Conservation (phyloP, 2,329 filamentous ascomycete genomes). For the Fusarium coffeatum region DNA sequence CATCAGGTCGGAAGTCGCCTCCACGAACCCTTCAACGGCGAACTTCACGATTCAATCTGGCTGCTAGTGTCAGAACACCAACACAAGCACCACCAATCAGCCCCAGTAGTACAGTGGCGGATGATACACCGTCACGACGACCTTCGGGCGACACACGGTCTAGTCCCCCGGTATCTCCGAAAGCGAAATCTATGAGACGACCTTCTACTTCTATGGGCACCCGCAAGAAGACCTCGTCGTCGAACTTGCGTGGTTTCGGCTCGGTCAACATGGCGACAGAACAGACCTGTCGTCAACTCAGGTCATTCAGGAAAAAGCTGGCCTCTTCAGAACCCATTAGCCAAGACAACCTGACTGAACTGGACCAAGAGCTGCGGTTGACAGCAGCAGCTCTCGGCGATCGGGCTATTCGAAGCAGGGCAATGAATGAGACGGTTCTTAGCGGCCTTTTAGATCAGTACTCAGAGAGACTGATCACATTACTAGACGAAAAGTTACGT, state of each 20-base stretch:
- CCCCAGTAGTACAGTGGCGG: slow-evolving; percentile 55
- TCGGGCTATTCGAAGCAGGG: slow-evolving; percentile 64
- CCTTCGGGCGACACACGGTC: slow-evolving; percentile 58
- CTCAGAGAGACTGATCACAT: slow-evolving; percentile 75
- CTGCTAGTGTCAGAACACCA: slow-evolving; percentile 53
- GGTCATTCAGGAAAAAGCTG: slow-evolving; percentile 72
- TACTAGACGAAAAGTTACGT: slow-evolving; percentile 78
- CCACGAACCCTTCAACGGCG: slow-evolving; percentile 65
- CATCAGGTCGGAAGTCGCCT: slow-evolving; percentile 65
- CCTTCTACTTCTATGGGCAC: slow-evolving; percentile 66
- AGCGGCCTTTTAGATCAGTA: slow-evolving; percentile 79
- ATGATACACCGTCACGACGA: slow-evolving; percentile 61
- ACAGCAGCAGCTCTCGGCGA: slow-evolving; percentile 71
- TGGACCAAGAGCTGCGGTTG: slow-evolving; percentile 73
- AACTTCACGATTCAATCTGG: slow-evolving; percentile 64
- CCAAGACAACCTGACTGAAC: slow-evolving; percentile 68
- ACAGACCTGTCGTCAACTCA: slow-evolving; percentile 70
- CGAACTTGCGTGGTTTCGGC: slow-evolving; percentile 63
- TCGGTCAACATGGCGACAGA: slow-evolving; percentile 72
- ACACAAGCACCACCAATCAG: slow-evolving; percentile 55
- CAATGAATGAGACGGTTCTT: slow-evolving; percentile 68
- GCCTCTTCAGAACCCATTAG: slow-evolving; percentile 66
- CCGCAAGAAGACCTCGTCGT: slow-evolving; percentile 62
- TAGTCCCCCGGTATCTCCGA: slow-evolving; percentile 65
- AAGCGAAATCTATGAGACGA: slow-evolving; percentile 58